Base-by-base conservation (phyloP, 441 rosid species). In the Hura crepitans region DNA sequence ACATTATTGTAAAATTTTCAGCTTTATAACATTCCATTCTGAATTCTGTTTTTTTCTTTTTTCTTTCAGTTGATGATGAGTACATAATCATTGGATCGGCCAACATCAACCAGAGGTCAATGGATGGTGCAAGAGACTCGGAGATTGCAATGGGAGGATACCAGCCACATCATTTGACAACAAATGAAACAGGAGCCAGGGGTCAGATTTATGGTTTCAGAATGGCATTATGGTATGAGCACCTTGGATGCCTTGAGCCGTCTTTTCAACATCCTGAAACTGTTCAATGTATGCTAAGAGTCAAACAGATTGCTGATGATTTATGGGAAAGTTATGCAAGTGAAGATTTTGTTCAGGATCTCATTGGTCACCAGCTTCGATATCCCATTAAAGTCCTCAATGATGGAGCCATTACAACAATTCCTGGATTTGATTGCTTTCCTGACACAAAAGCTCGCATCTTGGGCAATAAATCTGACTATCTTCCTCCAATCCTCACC, bases 111-210 rank as follows among this genome's bases (percentile, higher is more conserved):
- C 97, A 91, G 77, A 82, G 97, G 76, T 92, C 99, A 4, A 92
- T 94, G 99, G 97, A 94, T 49, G 99, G 97, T 23, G 89, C 91
- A 33, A 87, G 99, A 62, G 97, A 92, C 85, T 79, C 97, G 2
- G 99, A 94, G 84, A 94, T 94, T 30, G 97, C 99, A 46, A 92
- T 92, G 94, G 97, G 97, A 76, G 97, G 83, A 22, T 95, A 77
- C 72, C 99, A 95, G 66, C 97, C 99, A 64, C 81, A 86, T 71
- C 92, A 90, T 82, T 75, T 95, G 78, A 84, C 97, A 22, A 67
- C 74, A 10, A 22, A 20, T n/a, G 13, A 60, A n/a, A 77, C 84
- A 70, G 0, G 84, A 82, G 91, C 91, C 14, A 83, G 84, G 43
- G 97, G 99, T 25, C 89, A 90, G 77, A 79, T 94, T 74, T 88